These are phyloP conservation scores for Sarocladium oryzae DNA, from an alignment of 2,329 filamentous ascomycete species.

Conservation along the genomic window DNA sequence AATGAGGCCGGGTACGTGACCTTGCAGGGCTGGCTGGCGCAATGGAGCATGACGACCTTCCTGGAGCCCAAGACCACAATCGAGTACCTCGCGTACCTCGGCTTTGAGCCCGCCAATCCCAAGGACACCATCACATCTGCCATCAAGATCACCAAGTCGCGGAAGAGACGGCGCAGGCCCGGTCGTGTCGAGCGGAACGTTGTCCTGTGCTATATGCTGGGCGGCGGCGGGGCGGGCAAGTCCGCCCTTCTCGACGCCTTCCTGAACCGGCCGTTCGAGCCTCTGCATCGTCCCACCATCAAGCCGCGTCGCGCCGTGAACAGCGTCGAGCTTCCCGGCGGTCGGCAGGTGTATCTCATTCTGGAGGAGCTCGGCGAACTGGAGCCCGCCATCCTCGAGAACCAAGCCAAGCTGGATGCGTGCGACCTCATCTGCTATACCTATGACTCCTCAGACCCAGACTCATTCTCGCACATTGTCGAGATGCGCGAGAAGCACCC, in stretches of 20 bases:
- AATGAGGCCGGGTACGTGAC: constrained; percentile 96
- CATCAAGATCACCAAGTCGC: constrained; percentile 85
- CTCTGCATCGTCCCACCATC: constrained; percentile 86
- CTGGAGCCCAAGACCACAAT: constrained; percentile 91
- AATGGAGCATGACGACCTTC: constrained; percentile 99
- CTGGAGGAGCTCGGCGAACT: constrained; percentile 90
- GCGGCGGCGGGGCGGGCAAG: constrained; percentile 81
- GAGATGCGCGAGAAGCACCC: constrained; percentile 71
- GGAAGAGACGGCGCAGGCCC: constrained; percentile 75
- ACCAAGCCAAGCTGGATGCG: constrained; percentile 79
- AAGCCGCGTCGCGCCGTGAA: constrained; percentile 92
- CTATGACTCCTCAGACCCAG: constrained; percentile 94
- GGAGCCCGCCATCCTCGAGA: constrained; percentile 92
- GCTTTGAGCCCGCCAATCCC: constrained; percentile 77
- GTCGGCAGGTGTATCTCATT: constrained; percentile 95
- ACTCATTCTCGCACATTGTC: constrained; percentile 90
- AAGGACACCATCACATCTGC: constrained; percentile 74
- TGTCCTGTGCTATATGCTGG: constrained; percentile 86
- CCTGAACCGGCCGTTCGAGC: constrained; percentile 77
- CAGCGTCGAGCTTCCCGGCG: constrained; percentile 89
- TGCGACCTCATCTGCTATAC: constrained; percentile 94
- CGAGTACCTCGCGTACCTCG: constrained; percentile 92
- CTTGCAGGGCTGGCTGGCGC: constrained; percentile 93
- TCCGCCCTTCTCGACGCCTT: constrained; percentile 88
- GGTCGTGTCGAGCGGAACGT: constrained; percentile 91